Conservation (phyloP, 2,329 filamentous ascomycete genomes). For the Stachybotrys chartarum region DNA sequence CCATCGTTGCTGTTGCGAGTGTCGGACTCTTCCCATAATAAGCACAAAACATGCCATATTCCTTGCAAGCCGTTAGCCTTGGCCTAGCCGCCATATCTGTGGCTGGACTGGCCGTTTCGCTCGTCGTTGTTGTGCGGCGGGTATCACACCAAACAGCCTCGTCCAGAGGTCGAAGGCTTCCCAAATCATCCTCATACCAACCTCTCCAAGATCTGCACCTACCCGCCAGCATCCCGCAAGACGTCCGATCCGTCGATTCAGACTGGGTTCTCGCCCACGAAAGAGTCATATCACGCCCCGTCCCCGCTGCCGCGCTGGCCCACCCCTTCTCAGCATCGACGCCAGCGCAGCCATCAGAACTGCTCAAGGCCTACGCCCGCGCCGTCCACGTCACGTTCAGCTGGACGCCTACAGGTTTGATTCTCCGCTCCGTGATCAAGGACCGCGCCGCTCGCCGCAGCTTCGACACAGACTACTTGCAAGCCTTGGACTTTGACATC, state of each 20-base stretch:
- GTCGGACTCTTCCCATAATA: background rate
- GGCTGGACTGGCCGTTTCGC: background rate
- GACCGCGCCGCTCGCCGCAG: slow-evolving; percentile 10
- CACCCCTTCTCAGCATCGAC: slow-evolving; percentile 1
- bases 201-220: background rate
- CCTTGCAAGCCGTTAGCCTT: background rate
- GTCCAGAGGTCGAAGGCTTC: background rate
- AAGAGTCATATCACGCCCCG: slow-evolving; percentile 15
- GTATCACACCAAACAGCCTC: background rate
- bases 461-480: slow-evolving; percentile 17
- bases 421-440: slow-evolving; percentile 15
- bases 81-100: background rate
- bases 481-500: slow-evolving; percentile 10
- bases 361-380: slow-evolving; percentile 18
- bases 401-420: slow-evolving; percentile 22
- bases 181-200: background rate
- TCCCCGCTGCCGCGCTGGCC: slow-evolving; percentile 7
- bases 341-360: slow-evolving; percentile 5
- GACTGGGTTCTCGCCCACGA: slow-evolving; percentile 20
- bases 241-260: slow-evolving; percentile 10
- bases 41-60: background rate
- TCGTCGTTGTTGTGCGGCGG: background rate
- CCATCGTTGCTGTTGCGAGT: background rate
- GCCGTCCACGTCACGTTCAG: slow-evolving; percentile 22
- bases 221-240: slow-evolving; percentile 9